These are phyloP conservation scores for Penicillium goetzii DNA, from an alignment of 495 filamentous ascomycete species.

Conservation along the genomic window DNA sequence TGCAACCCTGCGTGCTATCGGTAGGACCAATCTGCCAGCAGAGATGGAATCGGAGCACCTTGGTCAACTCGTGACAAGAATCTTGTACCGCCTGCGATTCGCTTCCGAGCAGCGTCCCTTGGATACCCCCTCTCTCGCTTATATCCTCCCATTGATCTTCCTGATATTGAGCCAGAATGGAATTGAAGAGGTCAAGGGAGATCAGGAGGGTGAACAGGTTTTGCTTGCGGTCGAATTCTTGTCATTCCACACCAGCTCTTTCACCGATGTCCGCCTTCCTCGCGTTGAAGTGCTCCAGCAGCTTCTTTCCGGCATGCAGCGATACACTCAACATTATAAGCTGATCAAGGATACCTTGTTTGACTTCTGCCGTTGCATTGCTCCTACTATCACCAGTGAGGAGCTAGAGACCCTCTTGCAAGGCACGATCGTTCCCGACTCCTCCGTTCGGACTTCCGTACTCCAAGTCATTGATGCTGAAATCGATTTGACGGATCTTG, in stretches of 20 bases:
- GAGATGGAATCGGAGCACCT: constrained; percentile 77
- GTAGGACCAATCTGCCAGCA: constrained; percentile 68
- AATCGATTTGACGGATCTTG: constrained; percentile 83
- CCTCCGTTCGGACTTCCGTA: constrained; percentile 79
- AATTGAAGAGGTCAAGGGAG: constrained; percentile 62
- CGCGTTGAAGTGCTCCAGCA: constrained; percentile 69
- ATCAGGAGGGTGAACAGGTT: constrained; percentile 85
- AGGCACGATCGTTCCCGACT: constrained; percentile 76
- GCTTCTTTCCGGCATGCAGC: constrained; percentile 81
- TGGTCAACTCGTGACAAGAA: constrained; percentile 82
- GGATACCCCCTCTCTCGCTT: constrained; percentile 81
- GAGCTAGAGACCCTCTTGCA: constrained; percentile 74
- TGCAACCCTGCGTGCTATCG: constrained; percentile 79
- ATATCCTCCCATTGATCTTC: constrained; percentile 81
- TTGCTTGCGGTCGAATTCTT: constrained; percentile 89
- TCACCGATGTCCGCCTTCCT: constrained; percentile 71
- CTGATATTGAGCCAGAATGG: constrained; percentile 76
- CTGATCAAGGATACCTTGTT: constrained; percentile 87
- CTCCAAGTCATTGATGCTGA: constrained; percentile 90
- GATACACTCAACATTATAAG: constrained; percentile 91
- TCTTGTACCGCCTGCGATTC: constrained; percentile 89
- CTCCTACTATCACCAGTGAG: constrained; percentile 67
- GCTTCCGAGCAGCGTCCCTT: constrained; percentile 89
- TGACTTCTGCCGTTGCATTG: constrained; percentile 79
- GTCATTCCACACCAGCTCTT: constrained; percentile 80